These are phyloP conservation scores for Fusarium mundagurra DNA, from an alignment of 2,329 filamentous ascomycete genomes.

Conservation along the genomic window DNA sequence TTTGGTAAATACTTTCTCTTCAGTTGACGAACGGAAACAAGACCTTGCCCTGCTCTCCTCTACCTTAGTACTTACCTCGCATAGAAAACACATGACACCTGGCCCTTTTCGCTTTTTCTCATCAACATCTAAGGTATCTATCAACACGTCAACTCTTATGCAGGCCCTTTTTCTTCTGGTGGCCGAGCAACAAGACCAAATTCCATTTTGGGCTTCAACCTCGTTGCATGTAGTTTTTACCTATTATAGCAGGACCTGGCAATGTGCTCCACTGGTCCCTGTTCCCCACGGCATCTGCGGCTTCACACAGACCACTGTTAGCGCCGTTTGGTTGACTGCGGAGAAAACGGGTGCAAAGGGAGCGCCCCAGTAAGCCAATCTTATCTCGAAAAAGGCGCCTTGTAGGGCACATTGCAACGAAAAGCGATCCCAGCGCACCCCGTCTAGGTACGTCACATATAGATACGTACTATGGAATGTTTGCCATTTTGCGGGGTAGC, in stretches of 20 bases:
- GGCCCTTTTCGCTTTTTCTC: neutral
- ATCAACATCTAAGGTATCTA: neutral
- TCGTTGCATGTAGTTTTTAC: neutral
- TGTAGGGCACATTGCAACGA: constrained; percentile 14
- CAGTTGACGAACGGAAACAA: neutral
- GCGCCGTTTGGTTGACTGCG: constrained; percentile 13
- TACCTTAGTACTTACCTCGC: neutral
- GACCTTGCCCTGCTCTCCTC: neutral
- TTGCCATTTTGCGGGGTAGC: constrained; percentile 38
- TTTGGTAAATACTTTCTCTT: neutral
- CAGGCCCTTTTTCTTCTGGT: neutral
- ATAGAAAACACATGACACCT: neutral
- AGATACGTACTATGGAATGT: neutral
- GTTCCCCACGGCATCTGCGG: constrained; percentile 28
- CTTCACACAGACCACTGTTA: constrained; percentile 14
- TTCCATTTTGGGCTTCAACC: neutral
- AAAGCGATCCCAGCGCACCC: constrained; percentile 12
- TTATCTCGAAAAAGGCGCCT: constrained; percentile 8
- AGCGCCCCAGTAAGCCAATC: constrained; percentile 29
- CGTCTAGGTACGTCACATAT: constrained; percentile 41
- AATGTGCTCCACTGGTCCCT: constrained; percentile 4
- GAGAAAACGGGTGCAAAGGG: constrained; percentile 31
- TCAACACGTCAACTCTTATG: neutral
- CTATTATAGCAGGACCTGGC: constrained; percentile 5
- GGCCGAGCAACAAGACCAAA: neutral